phyloP scores from a whole-genome alignment of 164 flowering plant genomes.

The Santalum album region DNA sequence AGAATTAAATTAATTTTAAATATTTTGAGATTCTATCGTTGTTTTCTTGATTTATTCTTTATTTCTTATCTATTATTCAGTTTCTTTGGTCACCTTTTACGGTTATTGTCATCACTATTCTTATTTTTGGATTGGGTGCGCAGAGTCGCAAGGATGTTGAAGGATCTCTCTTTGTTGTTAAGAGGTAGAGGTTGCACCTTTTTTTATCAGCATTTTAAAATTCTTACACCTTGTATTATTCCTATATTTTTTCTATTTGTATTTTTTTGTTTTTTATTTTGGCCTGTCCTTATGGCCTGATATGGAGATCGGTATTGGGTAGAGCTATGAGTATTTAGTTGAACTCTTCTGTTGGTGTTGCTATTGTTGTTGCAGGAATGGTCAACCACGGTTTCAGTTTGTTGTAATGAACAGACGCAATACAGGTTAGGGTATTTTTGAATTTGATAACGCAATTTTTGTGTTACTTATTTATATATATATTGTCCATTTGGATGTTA shows the following conservation, averaged over 20 bases:
- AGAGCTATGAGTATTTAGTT: too few relatives aligned
- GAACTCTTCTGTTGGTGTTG: too few relatives aligned
- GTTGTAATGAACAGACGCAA: constrained; percentile 5
- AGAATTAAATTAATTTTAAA: too few relatives aligned
- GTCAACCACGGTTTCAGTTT: constrained; percentile 1
- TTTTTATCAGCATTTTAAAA: background rate
- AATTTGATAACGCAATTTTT: background rate
- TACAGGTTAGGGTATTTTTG: background rate
- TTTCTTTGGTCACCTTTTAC: too few relatives aligned
- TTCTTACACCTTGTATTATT: background rate
- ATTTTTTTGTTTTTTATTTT: background rate
- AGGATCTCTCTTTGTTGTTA: constrained; percentile 7
- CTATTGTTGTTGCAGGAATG: background rate
- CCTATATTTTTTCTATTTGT: background rate
- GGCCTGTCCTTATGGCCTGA: background rate
- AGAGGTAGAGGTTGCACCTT: background rate
- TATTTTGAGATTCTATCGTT: too few relatives aligned
- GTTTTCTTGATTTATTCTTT: too few relatives aligned
- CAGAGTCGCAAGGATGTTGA: constrained; percentile 7
- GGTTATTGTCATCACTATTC: too few relatives aligned
- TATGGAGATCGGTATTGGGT: background rate
- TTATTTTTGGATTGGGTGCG: background rate
- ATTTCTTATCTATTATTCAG: too few relatives aligned
- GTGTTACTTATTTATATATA: too few relatives aligned
- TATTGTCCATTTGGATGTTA: too few relatives aligned